A percentile compares a stretch with the other conserved stretches of the same genome.
Conservation (phyloP, 768 basidiomycete genomes). For the Pleurotus citrinopileatus region DNA sequence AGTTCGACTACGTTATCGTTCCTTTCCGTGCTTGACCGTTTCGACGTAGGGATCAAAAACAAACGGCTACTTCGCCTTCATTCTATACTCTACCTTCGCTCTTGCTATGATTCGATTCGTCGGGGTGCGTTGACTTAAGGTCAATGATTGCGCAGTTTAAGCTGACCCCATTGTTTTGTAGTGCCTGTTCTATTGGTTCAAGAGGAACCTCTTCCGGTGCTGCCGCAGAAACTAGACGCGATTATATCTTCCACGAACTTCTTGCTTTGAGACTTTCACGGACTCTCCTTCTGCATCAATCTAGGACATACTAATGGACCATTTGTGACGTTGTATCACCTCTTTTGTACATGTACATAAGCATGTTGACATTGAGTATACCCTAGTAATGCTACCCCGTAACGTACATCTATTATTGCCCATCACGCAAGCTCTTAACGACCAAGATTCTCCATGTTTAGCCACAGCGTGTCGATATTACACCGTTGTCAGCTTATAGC, state of each 20-base stretch:
- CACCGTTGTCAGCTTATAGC: too few relatives aligned
- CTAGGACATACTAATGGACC: too few relatives aligned
- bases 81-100: slow-evolving; percentile 58
- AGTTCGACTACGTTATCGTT: not conserved
- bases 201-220: slow-evolving; percentile 77
- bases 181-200: slow-evolving; percentile 84
- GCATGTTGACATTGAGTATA: too few relatives aligned
- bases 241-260: not conserved
- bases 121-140: slow-evolving; percentile 40
- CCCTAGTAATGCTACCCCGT: too few relatives aligned
- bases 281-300: not conserved
- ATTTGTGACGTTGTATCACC: too few relatives aligned
- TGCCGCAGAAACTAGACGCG: slow-evolving; percentile 70
- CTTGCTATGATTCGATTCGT: slow-evolving; percentile 54
- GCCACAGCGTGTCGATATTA: too few relatives aligned
- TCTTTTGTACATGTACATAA: too few relatives aligned
- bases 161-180: slow-evolving; percentile 22
- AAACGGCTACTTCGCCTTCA: slow-evolving; percentile 54
- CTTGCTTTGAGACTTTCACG: not conserved
- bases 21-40: not conserved
- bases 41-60: slow-evolving; percentile 29
- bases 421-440: too few relatives aligned
- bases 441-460: too few relatives aligned
- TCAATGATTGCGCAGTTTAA: not conserved
- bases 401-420: too few relatives aligned